Conservation (phyloP, 1,284 basidiomycete species). For the Marasmius fiardii region DNA sequence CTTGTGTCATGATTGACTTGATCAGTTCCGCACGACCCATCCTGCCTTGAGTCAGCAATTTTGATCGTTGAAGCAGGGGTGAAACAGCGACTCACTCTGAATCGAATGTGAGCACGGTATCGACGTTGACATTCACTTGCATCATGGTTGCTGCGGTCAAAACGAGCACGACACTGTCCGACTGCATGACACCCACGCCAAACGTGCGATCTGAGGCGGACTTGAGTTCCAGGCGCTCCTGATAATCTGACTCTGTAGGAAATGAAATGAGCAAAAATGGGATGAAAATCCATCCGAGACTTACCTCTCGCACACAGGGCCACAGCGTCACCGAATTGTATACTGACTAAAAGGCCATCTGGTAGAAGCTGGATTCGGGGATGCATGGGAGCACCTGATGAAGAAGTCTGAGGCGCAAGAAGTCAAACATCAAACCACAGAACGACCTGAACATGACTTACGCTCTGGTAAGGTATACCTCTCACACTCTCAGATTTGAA, state of each 20-base stretch:
- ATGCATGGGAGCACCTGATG: conserved; percentile 63
- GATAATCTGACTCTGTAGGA: conserved; percentile 54
- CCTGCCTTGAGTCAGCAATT: conserved; percentile 28
- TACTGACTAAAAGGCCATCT: conserved; percentile 51
- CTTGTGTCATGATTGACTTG: conserved; percentile 84
- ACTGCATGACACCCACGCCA: conserved; percentile 56
- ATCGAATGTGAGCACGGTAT: conserved; percentile 56
- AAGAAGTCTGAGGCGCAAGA: conserved; percentile 54
- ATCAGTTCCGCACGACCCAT: conserved; percentile 67
- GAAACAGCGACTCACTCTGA: conserved; percentile 43
- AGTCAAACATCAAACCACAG: conserved; percentile 2
- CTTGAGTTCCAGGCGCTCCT: conserved; percentile 70
- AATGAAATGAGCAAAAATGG: neutral
- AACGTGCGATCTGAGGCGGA: conserved; percentile 63
- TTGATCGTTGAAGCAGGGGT: conserved; percentile 15
- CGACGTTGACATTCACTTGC: conserved; percentile 58
- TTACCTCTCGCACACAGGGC: conserved; percentile 65
- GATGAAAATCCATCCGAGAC: conserved; percentile 9
- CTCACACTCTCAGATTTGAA: conserved; percentile 47
- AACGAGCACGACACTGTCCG: conserved; percentile 53
- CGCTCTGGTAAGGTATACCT: conserved; percentile 72
- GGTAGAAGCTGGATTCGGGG: conserved; percentile 61
- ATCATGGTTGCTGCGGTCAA: conserved; percentile 68
- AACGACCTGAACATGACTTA: conserved; percentile 31
- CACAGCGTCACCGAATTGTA: conserved; percentile 78